Evolutionary conservation across 805 yeast genomes (phyloP).

Genomic region (Spathaspora arborariae): DNA sequence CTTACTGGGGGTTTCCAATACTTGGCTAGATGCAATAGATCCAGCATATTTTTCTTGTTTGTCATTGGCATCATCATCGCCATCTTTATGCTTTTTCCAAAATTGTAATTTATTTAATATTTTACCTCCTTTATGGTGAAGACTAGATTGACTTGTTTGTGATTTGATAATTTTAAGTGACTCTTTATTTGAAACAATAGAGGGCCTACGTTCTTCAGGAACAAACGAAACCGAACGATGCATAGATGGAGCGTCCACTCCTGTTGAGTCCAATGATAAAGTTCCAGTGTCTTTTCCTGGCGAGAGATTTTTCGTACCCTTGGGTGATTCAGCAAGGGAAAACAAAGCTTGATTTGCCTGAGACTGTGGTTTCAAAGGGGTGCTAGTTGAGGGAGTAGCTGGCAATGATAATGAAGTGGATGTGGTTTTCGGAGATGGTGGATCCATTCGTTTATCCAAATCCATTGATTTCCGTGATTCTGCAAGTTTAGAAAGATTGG

Average conservation of each 20-base stretch:
- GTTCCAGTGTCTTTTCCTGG: not conserved
- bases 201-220: slow-evolving; percentile 13
- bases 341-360: not conserved
- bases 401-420: not conserved
- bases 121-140: slow-evolving; percentile 17
- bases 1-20: not conserved
- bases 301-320: not conserved
- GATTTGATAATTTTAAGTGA: slow-evolving; percentile 5
- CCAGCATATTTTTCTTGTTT: not conserved
- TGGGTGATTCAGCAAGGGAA: slow-evolving; percentile 3
- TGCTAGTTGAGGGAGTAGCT: not conserved
- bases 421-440: slow-evolving; percentile 3
- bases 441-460: slow-evolving; percentile 4
- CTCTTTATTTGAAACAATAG: slow-evolving; percentile 10
- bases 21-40: not conserved
- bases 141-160: slow-evolving; percentile 3
- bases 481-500: slow-evolving; percentile 6
- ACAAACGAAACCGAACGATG: slow-evolving; percentile 17
- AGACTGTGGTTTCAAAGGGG: not conserved
- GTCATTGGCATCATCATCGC: slow-evolving; percentile 1
- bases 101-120: slow-evolving; percentile 33
- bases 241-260: not conserved
- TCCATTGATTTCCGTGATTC: slow-evolving; percentile 4
- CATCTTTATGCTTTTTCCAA: slow-evolving; percentile 27
- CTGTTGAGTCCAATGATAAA: slow-evolving; percentile 1